Percentiles rank a stretch among this genome's conserved stretches.
phyloP scores from a whole-genome alignment of 2,329 filamentous ascomycete genomes.

The Calonectria leucothoes region DNA sequence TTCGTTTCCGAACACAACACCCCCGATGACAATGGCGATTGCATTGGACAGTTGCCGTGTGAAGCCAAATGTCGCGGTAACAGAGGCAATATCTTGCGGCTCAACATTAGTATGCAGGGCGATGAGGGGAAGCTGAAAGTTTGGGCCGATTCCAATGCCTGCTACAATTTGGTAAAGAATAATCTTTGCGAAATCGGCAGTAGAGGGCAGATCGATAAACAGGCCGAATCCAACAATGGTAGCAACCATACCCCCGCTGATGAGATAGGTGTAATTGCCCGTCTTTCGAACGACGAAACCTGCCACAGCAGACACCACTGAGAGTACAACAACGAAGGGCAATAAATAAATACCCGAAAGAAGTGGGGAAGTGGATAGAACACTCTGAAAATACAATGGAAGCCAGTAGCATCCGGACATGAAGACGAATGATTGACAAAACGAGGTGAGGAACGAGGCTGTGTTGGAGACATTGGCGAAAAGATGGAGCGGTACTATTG shows the following conservation, averaged over 20 bases:
- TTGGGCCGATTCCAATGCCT: conserved; percentile 73
- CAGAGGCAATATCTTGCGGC: conserved; percentile 72
- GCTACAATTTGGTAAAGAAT: conserved; percentile 72
- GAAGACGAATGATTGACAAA: conserved; percentile 81
- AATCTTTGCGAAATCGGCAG: conserved; percentile 64
- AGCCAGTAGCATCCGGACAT: conserved; percentile 83
- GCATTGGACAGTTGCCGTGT: conserved; percentile 76
- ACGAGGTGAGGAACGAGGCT: conserved; percentile 73
- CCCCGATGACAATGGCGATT: conserved; percentile 77
- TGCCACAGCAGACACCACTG: conserved; percentile 68
- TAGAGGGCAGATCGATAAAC: conserved; percentile 69
- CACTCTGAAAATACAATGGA: conserved; percentile 86
- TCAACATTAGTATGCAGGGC: conserved; percentile 73
- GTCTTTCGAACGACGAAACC: conserved; percentile 71
- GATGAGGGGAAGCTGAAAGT: conserved; percentile 77
- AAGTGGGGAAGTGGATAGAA: conserved; percentile 75
- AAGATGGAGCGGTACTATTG: conserved; percentile 79
- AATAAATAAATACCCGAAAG: conserved; percentile 80
- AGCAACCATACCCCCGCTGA: conserved; percentile 67
- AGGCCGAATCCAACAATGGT: conserved; percentile 74
- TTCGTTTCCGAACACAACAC: conserved; percentile 81
- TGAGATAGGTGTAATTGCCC: conserved; percentile 71
- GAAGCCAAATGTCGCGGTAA: conserved; percentile 74
- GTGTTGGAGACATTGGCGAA: conserved; percentile 76
- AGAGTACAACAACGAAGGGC: conserved; percentile 75